Conservation (phyloP, 108 stramenopile species). For the Cyclostephanos tholiformis region DNA sequence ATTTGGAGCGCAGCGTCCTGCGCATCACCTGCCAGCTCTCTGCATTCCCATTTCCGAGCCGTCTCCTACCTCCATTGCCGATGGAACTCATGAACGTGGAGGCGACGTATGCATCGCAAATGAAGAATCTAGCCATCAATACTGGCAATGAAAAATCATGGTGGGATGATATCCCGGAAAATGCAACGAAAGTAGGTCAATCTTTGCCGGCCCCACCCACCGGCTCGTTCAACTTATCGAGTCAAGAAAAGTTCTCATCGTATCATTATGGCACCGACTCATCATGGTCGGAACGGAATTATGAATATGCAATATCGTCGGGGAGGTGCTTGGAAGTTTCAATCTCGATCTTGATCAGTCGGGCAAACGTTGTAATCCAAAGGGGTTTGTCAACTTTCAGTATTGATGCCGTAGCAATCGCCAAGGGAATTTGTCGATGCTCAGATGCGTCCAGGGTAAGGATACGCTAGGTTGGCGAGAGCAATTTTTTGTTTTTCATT, state of each 20-base stretch:
- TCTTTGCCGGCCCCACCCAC: slow-evolving; percentile 35
- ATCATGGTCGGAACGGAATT: slow-evolving; percentile 28
- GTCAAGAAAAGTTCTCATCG: slow-evolving; percentile 2
- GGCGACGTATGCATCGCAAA: slow-evolving; percentile 32
- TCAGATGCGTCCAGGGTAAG: slow-evolving; percentile 43
- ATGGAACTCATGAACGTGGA: slow-evolving; percentile 32
- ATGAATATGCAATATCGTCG: slow-evolving; percentile 26
- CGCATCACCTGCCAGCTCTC: slow-evolving; percentile 29
- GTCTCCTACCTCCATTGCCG: slow-evolving; percentile 34
- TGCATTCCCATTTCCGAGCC: slow-evolving; percentile 35
- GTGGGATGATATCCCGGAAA: slow-evolving; percentile 33
- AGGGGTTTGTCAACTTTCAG: slow-evolving; percentile 18
- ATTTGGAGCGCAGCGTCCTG: slow-evolving; percentile 32
- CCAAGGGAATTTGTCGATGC: slow-evolving; percentile 44
- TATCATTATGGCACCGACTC: neutral
- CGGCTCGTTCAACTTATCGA: slow-evolving; percentile 21
- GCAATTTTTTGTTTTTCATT: neutral
- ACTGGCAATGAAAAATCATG: slow-evolving; percentile 14
- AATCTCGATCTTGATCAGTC: slow-evolving; percentile 28
- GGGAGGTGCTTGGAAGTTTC: slow-evolving; percentile 35
- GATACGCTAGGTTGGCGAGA: neutral
- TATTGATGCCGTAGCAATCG: slow-evolving; percentile 40
- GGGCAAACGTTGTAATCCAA: slow-evolving; percentile 19
- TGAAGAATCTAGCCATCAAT: slow-evolving; percentile 17
- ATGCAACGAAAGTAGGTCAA: slow-evolving; percentile 1